phyloP scores from a whole-genome alignment of 1,284 basidiomycete genomes.

The Trametes polyzona region DNA sequence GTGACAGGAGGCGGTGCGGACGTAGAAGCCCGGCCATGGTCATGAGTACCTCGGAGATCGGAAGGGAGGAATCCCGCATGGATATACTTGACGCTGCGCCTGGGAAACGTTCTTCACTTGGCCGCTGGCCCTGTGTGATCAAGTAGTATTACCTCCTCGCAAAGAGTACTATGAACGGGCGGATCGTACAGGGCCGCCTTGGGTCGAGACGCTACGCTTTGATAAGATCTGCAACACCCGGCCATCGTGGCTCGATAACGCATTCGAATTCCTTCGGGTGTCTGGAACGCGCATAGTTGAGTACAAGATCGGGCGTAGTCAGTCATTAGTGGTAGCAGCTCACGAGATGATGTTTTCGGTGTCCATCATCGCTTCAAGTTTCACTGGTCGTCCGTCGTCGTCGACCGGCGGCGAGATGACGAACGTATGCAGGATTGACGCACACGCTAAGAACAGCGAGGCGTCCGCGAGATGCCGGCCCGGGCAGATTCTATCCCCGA shows the following conservation, averaged over 20 bases:
- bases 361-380: background rate
- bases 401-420: conserved; percentile 12
- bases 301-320: background rate
- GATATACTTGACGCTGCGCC: background rate
- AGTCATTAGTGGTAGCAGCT: background rate
- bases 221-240: background rate
- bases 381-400: background rate
- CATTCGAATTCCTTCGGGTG: conserved; percentile 3
- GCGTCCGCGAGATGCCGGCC: conserved; percentile 16
- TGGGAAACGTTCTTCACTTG: too few relatives aligned
- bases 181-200: too few relatives aligned
- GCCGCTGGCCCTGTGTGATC: too few relatives aligned
- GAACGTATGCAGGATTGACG: conserved; percentile 10
- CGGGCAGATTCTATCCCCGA: conserved; percentile 11
- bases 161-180: too few relatives aligned
- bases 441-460: conserved; percentile 11
- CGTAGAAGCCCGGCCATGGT: background rate
- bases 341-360: conserved; percentile 1
- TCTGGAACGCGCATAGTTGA: background rate
- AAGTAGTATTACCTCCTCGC: too few relatives aligned
- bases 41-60: background rate
- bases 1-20: background rate
- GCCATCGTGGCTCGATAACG: conserved; percentile 3
- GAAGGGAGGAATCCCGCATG: background rate
- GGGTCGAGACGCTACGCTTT: too few relatives aligned